Conservation (phyloP, 2,329 filamentous ascomycete genomes). For the Mycosphaerella sp. region DNA sequence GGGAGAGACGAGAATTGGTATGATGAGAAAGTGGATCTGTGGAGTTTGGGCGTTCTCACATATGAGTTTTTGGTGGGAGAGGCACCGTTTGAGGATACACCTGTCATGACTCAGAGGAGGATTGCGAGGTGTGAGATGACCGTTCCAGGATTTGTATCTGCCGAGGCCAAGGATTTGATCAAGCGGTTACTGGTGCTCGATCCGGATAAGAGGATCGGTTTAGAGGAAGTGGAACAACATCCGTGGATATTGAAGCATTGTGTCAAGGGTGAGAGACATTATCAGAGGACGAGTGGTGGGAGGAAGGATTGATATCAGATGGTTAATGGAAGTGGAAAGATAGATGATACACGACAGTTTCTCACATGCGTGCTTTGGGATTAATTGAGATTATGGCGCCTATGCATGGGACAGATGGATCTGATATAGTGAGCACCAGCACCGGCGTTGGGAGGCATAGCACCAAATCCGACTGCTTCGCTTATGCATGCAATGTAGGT, state of each 20-base stretch:
- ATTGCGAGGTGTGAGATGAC: constrained; percentile 89
- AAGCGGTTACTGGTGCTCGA: constrained; percentile 86
- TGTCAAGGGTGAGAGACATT: constrained; percentile 47
- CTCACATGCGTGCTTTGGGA: neutral
- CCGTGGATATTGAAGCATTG: constrained; percentile 98
- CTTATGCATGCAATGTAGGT: no score
- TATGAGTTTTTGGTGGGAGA: constrained; percentile 97
- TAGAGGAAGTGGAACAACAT: constrained; percentile 82
- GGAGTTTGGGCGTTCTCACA: constrained; percentile 88
- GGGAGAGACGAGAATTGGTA: constrained; percentile 78
- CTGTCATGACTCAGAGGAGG: constrained; percentile 85
- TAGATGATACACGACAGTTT: neutral
- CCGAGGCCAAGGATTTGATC: constrained; percentile 86
- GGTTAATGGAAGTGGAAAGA: neutral
- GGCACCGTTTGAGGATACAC: constrained; percentile 93
- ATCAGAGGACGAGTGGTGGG: constrained; percentile 38
- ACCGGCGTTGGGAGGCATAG: no score
- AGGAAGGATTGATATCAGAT: neutral
- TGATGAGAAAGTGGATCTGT: constrained; percentile 91
- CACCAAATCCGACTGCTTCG: no score
- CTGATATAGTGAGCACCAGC: neutral
- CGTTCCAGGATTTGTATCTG: constrained; percentile 80
- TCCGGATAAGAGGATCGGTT: constrained; percentile 83
- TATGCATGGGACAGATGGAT: neutral
- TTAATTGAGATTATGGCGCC: neutral